Evolutionary conservation across 1,284 basidiomycete genomes (phyloP), one percentile per base, ranked within the genome.

Genomic region (Chalciporus sp.): DNA sequence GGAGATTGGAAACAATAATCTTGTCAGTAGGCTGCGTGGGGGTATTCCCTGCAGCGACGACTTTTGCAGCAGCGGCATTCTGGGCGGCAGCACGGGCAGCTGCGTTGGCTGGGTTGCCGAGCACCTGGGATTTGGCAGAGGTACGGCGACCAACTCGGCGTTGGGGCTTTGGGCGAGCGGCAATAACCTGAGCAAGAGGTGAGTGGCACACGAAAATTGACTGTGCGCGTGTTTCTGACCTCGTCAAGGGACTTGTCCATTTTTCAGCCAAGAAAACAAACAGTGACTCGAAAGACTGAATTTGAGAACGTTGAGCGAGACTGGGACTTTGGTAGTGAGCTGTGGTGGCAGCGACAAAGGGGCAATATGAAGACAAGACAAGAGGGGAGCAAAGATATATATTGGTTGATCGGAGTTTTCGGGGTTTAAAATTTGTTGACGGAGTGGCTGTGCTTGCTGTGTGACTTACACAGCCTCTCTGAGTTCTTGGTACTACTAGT

Each of bases 1-100:
- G 96, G 53, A 99, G 85, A 72, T 97, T 97, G 64, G 92, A 95
- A 58, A 99, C 93, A 65, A 98, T 94, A 65, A 98, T 96, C 79
- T 98, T 98, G 75, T 90, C 85, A 2, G 90, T 78, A 26, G 76
- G 73, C 51, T 80, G 79, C 37, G 72, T 60, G 26, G 68, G 60
- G 40, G 68, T 59, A 49, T 70, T 59, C 37, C 73, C 64, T 8
- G 74, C 68, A 19, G 75, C 66, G 8, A 73, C 69, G 11, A 72
- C 69, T 58, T 76, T 76, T n/a, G 75, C 74, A 28, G 65, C 72
- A n/a, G 71, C 68, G 7, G 65, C 66, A n/a, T 70, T 65, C 17
- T 72, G 69, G 35, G 73, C 67, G 31, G 81, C 78, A 26, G 84
- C 82, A 53, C 84, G 82, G 44, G 81, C 71, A 31, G 71, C 73